These are phyloP conservation scores for Xylaria cubensis DNA, from an alignment of 495 filamentous ascomycete genomes.

Conservation along the genomic window DNA sequence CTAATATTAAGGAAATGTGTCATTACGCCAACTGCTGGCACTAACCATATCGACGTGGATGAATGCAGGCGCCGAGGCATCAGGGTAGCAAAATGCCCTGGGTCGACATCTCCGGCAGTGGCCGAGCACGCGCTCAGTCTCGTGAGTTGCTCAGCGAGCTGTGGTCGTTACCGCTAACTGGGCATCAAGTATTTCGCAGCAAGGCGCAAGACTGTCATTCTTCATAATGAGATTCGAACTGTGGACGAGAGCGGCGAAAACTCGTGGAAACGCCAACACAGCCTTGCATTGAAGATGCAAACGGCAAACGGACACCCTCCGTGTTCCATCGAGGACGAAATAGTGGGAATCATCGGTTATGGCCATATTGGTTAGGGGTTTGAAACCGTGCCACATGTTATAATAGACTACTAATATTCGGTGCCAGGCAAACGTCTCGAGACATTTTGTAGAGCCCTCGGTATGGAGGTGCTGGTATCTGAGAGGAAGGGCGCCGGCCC, in stretches of 20 bases:
- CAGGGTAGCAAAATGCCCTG: slow-evolving; percentile 50
- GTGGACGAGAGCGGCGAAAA: slow-evolving; percentile 44
- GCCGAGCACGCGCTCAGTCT: slow-evolving; percentile 60
- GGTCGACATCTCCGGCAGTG: slow-evolving; percentile 54
- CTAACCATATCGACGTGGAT: slow-evolving; percentile 53
- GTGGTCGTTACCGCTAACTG: neutral
- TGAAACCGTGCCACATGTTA: no score
- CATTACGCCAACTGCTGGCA: slow-evolving; percentile 47
- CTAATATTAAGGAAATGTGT: slow-evolving; percentile 33
- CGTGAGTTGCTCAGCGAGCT: slow-evolving; percentile 7
- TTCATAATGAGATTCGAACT: slow-evolving; percentile 43
- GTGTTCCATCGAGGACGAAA: slow-evolving; percentile 46
- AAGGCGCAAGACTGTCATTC: slow-evolving; percentile 51
- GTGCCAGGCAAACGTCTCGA: slow-evolving; percentile 39
- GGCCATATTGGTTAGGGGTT: slow-evolving; percentile 50
- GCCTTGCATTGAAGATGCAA: slow-evolving; percentile 24
- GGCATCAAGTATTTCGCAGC: slow-evolving; percentile 52
- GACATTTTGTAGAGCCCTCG: slow-evolving; percentile 43
- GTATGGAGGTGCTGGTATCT: slow-evolving; percentile 58
- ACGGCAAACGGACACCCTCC: slow-evolving; percentile 34
- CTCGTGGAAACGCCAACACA: slow-evolving; percentile 31
- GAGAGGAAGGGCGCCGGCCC: slow-evolving; percentile 48
- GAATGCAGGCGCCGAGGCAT: slow-evolving; percentile 51
- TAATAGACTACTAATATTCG: neutral
- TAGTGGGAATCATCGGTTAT: slow-evolving; percentile 56